A percentile compares a stretch with the other conserved stretches of the same genome.
Evolutionary conservation across 2,329 filamentous ascomycete genomes (phyloP).

Genomic region (Nemania serpens): DNA sequence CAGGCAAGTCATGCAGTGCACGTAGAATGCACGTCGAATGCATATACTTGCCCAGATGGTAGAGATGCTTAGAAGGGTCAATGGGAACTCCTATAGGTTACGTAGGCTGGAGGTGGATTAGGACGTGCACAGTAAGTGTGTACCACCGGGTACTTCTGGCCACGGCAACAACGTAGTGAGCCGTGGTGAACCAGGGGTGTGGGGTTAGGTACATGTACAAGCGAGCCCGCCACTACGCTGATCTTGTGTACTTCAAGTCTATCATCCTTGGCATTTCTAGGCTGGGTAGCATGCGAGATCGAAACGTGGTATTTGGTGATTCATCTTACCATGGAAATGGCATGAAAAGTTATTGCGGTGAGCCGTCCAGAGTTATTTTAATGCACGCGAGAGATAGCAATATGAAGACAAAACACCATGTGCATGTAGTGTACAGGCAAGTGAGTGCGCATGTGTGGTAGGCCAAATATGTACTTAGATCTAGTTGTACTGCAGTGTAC

Average conservation of each 20-base stretch:
- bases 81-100: slow-evolving; percentile 10
- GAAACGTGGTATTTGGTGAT: slow-evolving; percentile 18
- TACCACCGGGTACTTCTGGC: slow-evolving; percentile 13
- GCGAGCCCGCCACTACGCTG: not conserved
- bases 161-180: not conserved
- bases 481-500: too few relatives aligned
- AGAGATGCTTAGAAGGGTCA: not conserved
- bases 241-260: slow-evolving; percentile 1
- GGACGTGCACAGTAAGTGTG: not conserved
- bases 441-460: too few relatives aligned
- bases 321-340: slow-evolving; percentile 1
- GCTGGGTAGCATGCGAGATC: slow-evolving; percentile 4
- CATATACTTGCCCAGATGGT: not conserved
- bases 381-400: not conserved
- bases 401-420: not conserved
- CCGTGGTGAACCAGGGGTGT: slow-evolving; percentile 6
- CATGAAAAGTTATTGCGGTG: slow-evolving; percentile 18
- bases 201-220: slow-evolving; percentile 10
- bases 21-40: too few relatives aligned
- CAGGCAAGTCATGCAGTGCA: too few relatives aligned
- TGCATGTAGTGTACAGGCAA: too few relatives aligned
- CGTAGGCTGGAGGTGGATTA: not conserved
- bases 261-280: not conserved
- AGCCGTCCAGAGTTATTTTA: slow-evolving; percentile 13
- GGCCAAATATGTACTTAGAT: too few relatives aligned